Percentiles rank a stretch among this genome's conserved stretches.
Evolutionary conservation across 805 yeast genomes (phyloP).

Genomic region (Helenozyma baotianmanensis): DNA sequence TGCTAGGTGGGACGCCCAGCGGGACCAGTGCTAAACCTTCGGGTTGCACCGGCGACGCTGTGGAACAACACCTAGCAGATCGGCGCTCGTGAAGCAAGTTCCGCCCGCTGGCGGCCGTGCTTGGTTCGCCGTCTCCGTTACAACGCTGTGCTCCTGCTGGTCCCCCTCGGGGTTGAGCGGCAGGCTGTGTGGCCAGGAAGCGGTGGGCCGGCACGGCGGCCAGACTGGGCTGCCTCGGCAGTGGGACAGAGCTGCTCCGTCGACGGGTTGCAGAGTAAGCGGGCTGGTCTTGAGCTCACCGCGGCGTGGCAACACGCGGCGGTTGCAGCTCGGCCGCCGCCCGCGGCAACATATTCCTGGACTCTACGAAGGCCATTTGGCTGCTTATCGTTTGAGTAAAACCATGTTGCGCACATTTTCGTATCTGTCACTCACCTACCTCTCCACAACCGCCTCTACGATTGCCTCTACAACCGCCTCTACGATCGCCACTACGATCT

Average conservation of each 20-base stretch:
- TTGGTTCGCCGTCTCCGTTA: conserved; percentile 7
- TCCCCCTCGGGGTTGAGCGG: conserved; percentile 56
- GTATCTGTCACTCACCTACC: too few species aligned
- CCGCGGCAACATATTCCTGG: conserved; percentile 98
- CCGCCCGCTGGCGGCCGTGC: conserved; percentile 3
- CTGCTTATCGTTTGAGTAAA: conserved; percentile 98
- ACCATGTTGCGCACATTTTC: conserved; percentile 95
- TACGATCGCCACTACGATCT: too few species aligned
- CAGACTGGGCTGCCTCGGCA: too few species aligned
- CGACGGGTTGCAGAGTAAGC: conserved; percentile 90
- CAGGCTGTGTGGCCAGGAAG: conserved; percentile 16
- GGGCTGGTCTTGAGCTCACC: conserved; percentile 60
- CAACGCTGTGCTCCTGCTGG: conserved; percentile 20
- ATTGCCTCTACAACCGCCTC: too few species aligned
- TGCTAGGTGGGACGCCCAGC: conserved; percentile 47
- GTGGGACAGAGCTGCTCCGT: conserved; percentile 91
- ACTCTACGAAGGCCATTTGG: conserved; percentile 92
- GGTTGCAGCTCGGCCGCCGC: conserved; percentile 61
- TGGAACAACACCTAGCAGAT: conserved; percentile 46
- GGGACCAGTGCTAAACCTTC: conserved; percentile 20
- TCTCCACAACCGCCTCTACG: too few species aligned
- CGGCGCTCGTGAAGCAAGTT: conserved; percentile 74
- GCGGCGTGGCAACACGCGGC: conserved; percentile 24
- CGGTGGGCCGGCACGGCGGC: conserved; percentile 10
- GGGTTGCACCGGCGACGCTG: conserved; percentile 27